phyloP scores from a whole-genome alignment of 1,284 basidiomycete genomes.

The Cryptococcus wingfieldii region DNA sequence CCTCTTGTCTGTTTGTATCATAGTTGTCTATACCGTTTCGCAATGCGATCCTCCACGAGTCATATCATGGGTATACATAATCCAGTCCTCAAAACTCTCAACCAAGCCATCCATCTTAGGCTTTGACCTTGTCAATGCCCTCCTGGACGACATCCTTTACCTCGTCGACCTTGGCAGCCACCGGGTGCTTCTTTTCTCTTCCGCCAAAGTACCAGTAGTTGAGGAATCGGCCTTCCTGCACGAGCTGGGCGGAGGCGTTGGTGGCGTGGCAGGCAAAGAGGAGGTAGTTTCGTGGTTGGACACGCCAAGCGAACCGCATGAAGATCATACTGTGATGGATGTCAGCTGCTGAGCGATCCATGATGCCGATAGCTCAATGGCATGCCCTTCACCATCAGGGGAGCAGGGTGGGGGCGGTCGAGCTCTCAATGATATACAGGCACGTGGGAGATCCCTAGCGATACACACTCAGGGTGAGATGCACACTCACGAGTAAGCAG shows the following conservation, averaged over 20 bases:
- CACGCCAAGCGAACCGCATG: conserved; percentile 95
- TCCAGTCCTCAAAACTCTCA: neutral
- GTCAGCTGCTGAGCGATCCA: too few species aligned
- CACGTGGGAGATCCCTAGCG: neutral
- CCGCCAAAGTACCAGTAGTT: conserved; percentile 69
- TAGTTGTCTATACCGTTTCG: neutral
- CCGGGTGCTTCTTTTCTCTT: conserved; percentile 39
- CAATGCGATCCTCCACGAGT: neutral
- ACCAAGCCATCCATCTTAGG: conserved; percentile 12
- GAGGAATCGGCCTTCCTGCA: conserved; percentile 77
- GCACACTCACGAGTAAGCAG: conserved; percentile 77
- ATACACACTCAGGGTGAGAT: neutral
- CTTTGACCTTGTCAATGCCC: conserved; percentile 15
- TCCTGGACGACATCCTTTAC: conserved; percentile 15
- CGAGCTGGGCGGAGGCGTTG: conserved; percentile 76
- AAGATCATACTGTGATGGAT: conserved; percentile 67
- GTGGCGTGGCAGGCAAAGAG: conserved; percentile 88
- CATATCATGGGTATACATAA: conserved; percentile 1
- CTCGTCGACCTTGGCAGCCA: conserved; percentile 12
- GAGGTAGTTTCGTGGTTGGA: conserved; percentile 90
- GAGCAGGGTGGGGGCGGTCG: neutral
- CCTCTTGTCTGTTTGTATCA: neutral
- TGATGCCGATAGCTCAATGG: too few species aligned
- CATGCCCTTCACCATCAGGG: neutral
- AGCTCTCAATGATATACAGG: neutral